phyloP scores from a whole-genome alignment of 2,329 filamentous ascomycete species.

The Coleophoma cylindrospora region DNA sequence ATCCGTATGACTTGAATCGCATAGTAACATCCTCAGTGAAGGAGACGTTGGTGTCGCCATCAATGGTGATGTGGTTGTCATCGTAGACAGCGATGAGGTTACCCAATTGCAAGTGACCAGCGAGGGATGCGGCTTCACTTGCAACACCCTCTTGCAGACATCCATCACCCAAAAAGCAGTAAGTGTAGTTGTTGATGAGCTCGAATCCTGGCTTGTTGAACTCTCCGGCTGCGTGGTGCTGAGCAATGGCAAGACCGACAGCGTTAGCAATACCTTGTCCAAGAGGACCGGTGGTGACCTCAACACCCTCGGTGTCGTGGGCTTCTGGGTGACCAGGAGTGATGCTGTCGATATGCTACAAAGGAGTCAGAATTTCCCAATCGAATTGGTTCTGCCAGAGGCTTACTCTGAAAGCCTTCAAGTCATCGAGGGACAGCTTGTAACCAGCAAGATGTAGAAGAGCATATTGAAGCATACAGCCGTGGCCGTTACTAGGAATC shows the following conservation, averaged over 20 bases:
- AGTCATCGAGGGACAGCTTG: constrained; percentile 76
- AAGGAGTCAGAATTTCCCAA: constrained; percentile 9
- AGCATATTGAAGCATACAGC: constrained; percentile 99
- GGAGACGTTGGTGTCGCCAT: constrained; percentile 91
- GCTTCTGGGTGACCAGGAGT: constrained; percentile 95
- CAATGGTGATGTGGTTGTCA: constrained; percentile 95
- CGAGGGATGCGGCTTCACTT: constrained; percentile 83
- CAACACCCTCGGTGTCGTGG: constrained; percentile 92
- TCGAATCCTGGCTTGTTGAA: constrained; percentile 98
- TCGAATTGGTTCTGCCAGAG: background rate
- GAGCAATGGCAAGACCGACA: constrained; percentile 94
- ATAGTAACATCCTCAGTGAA: constrained; percentile 97
- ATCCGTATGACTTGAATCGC: constrained; percentile 95
- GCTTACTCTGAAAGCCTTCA: constrained; percentile 93
- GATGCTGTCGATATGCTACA: constrained; percentile 57
- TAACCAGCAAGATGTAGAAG: constrained; percentile 97
- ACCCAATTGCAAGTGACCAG: constrained; percentile 94
- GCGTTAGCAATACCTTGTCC: constrained; percentile 97
- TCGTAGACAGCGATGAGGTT: constrained; percentile 97
- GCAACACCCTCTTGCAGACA: constrained; percentile 99
- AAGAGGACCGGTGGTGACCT: constrained; percentile 96
- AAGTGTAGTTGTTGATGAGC: constrained; percentile 95
- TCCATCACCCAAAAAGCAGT: constrained; percentile 93
- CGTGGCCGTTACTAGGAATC: constrained; percentile 80
- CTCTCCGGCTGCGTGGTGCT: constrained; percentile 81